Base-by-base conservation (phyloP, 2,329 filamentous ascomycete species). In the Penicillium sp. region DNA sequence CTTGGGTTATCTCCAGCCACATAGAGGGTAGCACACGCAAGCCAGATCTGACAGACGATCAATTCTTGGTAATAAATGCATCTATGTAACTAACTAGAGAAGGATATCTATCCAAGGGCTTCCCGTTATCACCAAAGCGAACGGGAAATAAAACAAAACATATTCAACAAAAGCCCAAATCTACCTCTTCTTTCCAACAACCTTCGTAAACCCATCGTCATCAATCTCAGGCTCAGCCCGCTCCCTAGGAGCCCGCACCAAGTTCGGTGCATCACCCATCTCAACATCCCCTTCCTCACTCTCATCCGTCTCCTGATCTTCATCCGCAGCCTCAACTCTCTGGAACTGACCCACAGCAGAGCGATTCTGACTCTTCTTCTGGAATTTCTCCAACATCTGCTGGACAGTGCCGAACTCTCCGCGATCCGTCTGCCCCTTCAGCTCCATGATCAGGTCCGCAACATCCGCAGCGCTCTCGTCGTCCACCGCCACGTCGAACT, bases 401-500 rank as follows among this genome's bases (percentile, higher is more conserved):
- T 85, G 81, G 51, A 92, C 83, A 58, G 82, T 82, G n/a, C 78
- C 79, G 61, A 89, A 88, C 55, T 86, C 81, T 16, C 89, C 89
- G 59, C 83, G 81, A 56, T 80, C 78, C 66, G 86, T 85, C 69
- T 89, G 82, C 56, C 79, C 79, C 66, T 86, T 81, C 61, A 93
- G 76, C 50, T 81, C 80, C 72, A 95, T 76, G 56, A 97, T 89
- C 65, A 86, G 81, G 56, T 80, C 79, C 10, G 92, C 92, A 7
- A 96, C 84, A 54, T 87, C 83, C 51, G 83, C 85, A 34, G 87
- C 89, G 46, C 88, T 93, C 66, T 92, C 92, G 73, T 99, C 94
- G 68, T 97, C 94, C 29, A 97, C 85, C 55, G 90, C 88, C 53
- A 94, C 89, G 68, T 96, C 92, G 69, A 97, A 99, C 75, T 99